Percentiles rank a stretch among this genome's conserved stretches.
Conservation (phyloP, 2,329 filamentous ascomycete genomes). For the Thyridium curvatum region DNA sequence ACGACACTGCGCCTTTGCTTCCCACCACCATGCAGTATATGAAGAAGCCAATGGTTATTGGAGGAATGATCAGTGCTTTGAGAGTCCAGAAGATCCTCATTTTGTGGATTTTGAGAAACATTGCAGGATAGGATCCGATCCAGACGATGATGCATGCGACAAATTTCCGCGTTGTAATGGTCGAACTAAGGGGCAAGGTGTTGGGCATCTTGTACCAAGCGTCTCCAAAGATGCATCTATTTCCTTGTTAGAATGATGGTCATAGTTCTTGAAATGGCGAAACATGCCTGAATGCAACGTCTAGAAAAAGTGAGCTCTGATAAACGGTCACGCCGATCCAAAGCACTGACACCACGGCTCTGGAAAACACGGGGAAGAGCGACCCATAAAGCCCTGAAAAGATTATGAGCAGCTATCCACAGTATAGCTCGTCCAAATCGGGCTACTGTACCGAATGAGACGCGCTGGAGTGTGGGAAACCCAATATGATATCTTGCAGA, state of each 20-base stretch:
- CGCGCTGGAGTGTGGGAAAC: constrained; percentile 1
- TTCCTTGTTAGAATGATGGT: neutral
- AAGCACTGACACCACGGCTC: neutral
- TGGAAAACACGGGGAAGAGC: neutral
- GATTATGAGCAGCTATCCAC: too few species aligned
- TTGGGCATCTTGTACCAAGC: constrained; percentile 1
- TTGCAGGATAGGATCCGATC: constrained; percentile 1
- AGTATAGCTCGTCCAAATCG: too few species aligned
- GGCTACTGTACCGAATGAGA: neutral
- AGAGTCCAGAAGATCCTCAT: constrained; percentile 1
- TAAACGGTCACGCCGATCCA: constrained; percentile 2
- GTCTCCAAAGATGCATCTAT: neutral
- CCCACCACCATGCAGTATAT: constrained; percentile 2
- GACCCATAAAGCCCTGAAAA: neutral
- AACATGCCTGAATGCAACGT: neutral
- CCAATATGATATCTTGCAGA: constrained; percentile 1
- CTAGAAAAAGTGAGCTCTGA: constrained; percentile 1
- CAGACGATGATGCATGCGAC: constrained; percentile 1
- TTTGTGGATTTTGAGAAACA: constrained; percentile 1
- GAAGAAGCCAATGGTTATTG: constrained; percentile 1
- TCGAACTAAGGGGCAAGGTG: neutral
- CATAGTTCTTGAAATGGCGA: neutral
- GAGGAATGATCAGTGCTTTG: neutral
- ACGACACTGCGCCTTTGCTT: neutral
- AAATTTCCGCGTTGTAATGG: constrained; percentile 1